These are phyloP conservation scores for Dissophora globulifera DNA, from an alignment of 192 early-diverging fungal genomes.

Conservation along the genomic window DNA sequence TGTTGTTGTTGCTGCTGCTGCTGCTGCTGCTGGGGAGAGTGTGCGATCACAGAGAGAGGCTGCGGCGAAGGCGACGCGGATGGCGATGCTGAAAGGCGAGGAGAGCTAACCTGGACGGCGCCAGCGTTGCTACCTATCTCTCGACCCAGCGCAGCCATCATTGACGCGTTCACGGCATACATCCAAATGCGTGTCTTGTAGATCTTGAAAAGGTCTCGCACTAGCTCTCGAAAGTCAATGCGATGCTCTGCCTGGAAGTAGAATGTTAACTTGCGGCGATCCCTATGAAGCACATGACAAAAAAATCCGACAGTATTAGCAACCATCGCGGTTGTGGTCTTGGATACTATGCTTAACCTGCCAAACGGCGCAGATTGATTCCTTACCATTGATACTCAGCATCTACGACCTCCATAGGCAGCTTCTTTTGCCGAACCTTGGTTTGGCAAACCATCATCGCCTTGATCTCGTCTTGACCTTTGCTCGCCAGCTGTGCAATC, in stretches of 20 bases:
- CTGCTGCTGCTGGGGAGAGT: not conserved
- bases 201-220: slow-evolving; percentile 95
- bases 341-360: no score
- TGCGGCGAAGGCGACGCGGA: slow-evolving; percentile 7
- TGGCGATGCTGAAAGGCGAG: not conserved
- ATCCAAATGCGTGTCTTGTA: slow-evolving; percentile 99
- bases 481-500: slow-evolving; percentile 79
- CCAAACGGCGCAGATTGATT: no score
- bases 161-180: slow-evolving; percentile 59
- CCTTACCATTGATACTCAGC: slow-evolving; percentile 96
- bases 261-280: slow-evolving; percentile 96
- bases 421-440: slow-evolving; percentile 89
- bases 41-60: not conserved
- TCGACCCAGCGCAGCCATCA: not conserved
- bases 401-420: slow-evolving; percentile 96
- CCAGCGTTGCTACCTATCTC: not conserved
- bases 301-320: no score
- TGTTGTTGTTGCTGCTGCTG: slow-evolving; percentile 14
- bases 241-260: slow-evolving; percentile 94
- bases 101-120: not conserved
- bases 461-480: slow-evolving; percentile 91
- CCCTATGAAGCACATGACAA: slow-evolving; percentile 69
- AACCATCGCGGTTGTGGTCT: no score
- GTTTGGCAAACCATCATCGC: slow-evolving; percentile 87
- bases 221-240: slow-evolving; percentile 96